Conservation (phyloP, 495 filamentous ascomycete species). For the Penicillium soppii region DNA sequence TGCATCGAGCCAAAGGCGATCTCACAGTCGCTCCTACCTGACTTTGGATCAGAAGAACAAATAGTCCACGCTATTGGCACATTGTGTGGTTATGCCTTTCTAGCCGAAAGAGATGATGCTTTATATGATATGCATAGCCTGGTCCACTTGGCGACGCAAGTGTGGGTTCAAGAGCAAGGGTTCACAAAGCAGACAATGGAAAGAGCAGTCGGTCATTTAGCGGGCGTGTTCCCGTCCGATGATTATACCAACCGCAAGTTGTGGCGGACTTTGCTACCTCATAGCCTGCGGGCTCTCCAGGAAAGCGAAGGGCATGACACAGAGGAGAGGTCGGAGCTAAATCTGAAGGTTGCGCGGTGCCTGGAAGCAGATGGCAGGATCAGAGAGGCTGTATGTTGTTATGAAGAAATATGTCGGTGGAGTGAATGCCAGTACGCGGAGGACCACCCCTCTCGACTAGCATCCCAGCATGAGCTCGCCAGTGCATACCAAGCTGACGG, state of each 20-base stretch:
- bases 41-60: conserved; percentile 11
- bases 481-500: conserved; percentile 6
- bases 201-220: too few relatives aligned
- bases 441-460: not conserved
- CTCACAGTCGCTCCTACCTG: conserved; percentile 22
- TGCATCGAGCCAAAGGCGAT: conserved; percentile 41
- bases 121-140: conserved; percentile 44
- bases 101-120: conserved; percentile 13
- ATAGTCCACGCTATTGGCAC: conserved; percentile 25
- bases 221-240: too few relatives aligned
- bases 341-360: too few relatives aligned
- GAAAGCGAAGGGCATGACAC: too few relatives aligned
- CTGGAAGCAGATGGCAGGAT: conserved; percentile 14
- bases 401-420: conserved; percentile 11
- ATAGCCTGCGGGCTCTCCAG: too few relatives aligned
- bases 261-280: too few relatives aligned
- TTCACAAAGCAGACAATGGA: too few relatives aligned
- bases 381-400: not conserved
- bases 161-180: conserved; percentile 21
- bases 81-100: conserved; percentile 28
- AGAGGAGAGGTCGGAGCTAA: too few relatives aligned
- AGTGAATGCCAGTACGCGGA: too few relatives aligned
- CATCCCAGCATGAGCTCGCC: too few relatives aligned
- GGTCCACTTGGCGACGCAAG: conserved; percentile 42
- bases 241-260: too few relatives aligned